Base-by-base conservation (phyloP, 495 filamentous ascomycete genomes). In the Penicillium bovifimosum region DNA sequence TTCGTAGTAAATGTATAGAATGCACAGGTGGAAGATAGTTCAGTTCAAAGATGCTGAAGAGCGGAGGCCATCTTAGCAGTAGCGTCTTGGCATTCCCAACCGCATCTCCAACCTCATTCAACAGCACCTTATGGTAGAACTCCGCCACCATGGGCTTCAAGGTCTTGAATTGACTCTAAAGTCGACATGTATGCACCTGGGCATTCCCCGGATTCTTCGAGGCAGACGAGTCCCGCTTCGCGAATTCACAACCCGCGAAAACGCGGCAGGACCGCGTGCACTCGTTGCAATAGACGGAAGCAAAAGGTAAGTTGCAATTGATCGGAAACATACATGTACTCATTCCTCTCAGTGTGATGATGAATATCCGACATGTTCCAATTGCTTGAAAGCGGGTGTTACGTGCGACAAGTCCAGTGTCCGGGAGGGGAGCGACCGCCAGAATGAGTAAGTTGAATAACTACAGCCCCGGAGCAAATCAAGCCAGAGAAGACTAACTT, bases 221-320 rank as follows among this genome's bases (percentile, higher is more conserved):
- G 62, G 36, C 56, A 63, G 43, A 48, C 56, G 8, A 65, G 56
- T 52, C 56, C 62, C 8, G 42, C 43, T 16, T 64, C 63, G 3
- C 60, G 55, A 46, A 69, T 71, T 35, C 56, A 72, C 46, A 76
- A 76, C 39, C 73, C 77, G 16, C 70, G 75, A 20, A 80, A 80
- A 63, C 70, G 77, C 28, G 74, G 71, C 6, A 64, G 77, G 41
- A 80, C 75, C 8, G 74, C 74, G 9, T 80, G 77, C 52, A 73
- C 76, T 45, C 68, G 76, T 41, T 80, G 76, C 63, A 75, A 79
- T 59, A 73, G 61, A 9, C 59, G 76, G 50, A 80, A 80, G 53
- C 77, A 80, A 55, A 78, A 67, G 64, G 70, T 69, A 39, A 60
- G 60, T 43, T 16, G 10, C 8, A 39, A 39, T 14, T 39, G 14